A percentile compares a stretch with the other conserved stretches of the same genome.
phyloP scores from a whole-genome alignment of 2,329 filamentous ascomycete species.

The Alternaria rosae region DNA sequence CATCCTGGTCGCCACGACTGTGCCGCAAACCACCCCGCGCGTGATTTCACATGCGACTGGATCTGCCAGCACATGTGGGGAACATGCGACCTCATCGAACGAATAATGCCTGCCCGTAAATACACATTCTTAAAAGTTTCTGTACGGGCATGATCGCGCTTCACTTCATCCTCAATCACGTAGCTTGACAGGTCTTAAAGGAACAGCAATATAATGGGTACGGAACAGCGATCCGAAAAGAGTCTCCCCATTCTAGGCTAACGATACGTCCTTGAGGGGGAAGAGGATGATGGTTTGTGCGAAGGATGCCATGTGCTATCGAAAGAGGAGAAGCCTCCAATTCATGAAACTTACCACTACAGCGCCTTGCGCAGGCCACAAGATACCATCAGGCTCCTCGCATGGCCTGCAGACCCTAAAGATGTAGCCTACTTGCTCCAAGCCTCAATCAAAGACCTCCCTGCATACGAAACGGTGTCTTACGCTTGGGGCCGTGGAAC shows the following conservation, averaged over 20 bases:
- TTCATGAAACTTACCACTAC: neutral
- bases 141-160: neutral
- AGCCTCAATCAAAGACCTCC: neutral
- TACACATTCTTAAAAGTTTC: neutral
- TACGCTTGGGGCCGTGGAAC: neutral
- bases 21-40: neutral
- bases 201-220: neutral
- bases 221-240: fast-evolving
- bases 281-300: neutral
- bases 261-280: fast-evolving
- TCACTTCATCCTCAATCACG: neutral
- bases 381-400: neutral
- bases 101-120: neutral
- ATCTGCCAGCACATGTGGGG: neutral
- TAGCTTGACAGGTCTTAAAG: neutral
- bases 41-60: neutral
- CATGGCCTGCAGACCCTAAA: neutral
- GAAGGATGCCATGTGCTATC: neutral
- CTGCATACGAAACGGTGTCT: neutral
- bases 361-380: neutral
- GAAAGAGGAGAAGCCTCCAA: neutral
- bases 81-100: neutral
- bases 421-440: neutral
- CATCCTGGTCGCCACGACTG: neutral
- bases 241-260: neutral